These are phyloP conservation scores for Microthlaspi erraticum DNA, from an alignment of 345 rosid genomes.

Conservation along the genomic window DNA sequence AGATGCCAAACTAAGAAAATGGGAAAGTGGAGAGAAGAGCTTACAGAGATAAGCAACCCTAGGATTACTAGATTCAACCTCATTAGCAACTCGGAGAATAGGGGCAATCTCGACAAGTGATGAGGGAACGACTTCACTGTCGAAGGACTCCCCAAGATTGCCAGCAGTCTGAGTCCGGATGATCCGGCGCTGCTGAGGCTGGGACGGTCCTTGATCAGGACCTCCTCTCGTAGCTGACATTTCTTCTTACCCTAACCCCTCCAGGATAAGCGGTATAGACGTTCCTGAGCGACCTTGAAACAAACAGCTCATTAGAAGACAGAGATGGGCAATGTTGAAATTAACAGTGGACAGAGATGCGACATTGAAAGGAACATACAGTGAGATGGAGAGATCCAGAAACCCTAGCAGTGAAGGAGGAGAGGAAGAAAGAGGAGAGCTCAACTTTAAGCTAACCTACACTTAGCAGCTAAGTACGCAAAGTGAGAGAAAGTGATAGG, in stretches of 20 bases:
- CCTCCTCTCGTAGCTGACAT: conserved; percentile 68
- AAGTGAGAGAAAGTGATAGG: conserved; percentile 32
- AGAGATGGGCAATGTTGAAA: neutral
- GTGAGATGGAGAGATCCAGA: conserved; percentile 31
- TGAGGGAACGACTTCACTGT: conserved; percentile 98
- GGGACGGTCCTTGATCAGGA: conserved; percentile 54
- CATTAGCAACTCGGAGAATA: conserved; percentile 99
- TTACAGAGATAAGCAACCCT: conserved; percentile 98
- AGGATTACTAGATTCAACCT: conserved; percentile 85
- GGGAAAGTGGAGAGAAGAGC: conserved; percentile 27
- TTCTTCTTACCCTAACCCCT: conserved; percentile 25
- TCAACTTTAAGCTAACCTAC: conserved; percentile 44
- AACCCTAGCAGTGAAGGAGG: conserved; percentile 44
- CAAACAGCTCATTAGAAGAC: conserved; percentile 6
- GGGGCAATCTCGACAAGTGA: conserved; percentile 95
- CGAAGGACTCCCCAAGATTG: conserved; percentile 88
- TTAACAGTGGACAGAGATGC: conserved; percentile 17
- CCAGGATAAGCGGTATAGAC: conserved; percentile 21
- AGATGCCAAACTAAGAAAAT: neutral
- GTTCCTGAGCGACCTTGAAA: neutral
- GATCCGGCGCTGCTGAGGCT: conserved; percentile 63
- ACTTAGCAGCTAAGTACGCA: conserved; percentile 54
- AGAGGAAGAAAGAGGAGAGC: conserved; percentile 26
- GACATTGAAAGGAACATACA: conserved; percentile 32
- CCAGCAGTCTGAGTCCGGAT: conserved; percentile 91